These are phyloP conservation scores for Coniosporium apollinis DNA, from an alignment of 495 filamentous ascomycete genomes.

Conservation along the genomic window DNA sequence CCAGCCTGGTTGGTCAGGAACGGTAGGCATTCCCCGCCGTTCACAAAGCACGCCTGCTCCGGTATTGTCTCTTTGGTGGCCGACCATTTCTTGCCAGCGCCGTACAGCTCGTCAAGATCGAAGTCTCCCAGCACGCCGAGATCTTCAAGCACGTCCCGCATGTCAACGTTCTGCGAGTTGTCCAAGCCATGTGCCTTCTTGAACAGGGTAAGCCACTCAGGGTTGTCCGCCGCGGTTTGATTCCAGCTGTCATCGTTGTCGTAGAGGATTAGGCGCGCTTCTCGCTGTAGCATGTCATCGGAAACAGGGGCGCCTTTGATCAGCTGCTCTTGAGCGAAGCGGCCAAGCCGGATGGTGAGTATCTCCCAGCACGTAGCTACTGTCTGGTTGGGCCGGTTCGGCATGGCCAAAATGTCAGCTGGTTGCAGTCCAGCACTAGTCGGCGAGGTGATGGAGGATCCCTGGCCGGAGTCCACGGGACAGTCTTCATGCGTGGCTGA, in stretches of 20 bases:
- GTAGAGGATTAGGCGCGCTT: constrained; percentile 22
- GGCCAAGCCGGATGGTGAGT: constrained; percentile 22
- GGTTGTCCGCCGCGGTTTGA: constrained; percentile 27
- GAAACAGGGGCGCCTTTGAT: constrained; percentile 13
- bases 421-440: background rate
- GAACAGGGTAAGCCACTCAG: constrained; percentile 26
- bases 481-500: background rate
- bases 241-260: constrained; percentile 25
- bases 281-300: constrained; percentile 22
- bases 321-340: constrained; percentile 19
- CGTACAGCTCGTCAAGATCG: too few species aligned
- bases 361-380: constrained; percentile 25
- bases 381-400: background rate
- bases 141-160: constrained; percentile 8
- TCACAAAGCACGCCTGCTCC: too few species aligned
- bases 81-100: too few species aligned
- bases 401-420: background rate
- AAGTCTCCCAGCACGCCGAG: constrained; percentile 12
- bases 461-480: background rate
- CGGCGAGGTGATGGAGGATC: background rate
- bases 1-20: too few species aligned
- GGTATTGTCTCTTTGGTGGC: too few species aligned
- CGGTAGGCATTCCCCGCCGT: too few species aligned
- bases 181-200: constrained; percentile 22
- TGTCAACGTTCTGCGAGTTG: constrained; percentile 3